Base-by-base conservation (phyloP, 2,329 filamentous ascomycete genomes). In the Botrytis pseudocinerea region DNA sequence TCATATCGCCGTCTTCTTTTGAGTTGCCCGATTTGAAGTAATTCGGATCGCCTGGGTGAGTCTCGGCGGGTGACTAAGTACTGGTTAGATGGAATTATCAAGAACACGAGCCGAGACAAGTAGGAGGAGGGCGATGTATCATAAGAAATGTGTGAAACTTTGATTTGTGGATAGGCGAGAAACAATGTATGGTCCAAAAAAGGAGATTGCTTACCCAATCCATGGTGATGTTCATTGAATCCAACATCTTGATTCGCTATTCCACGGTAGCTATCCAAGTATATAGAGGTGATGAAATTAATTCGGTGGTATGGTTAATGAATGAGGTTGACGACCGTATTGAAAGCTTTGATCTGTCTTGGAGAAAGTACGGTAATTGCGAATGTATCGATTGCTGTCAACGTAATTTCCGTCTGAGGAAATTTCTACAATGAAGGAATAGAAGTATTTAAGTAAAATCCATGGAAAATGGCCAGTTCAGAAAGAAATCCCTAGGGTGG, bases 1-100 rank as follows among this genome's bases (percentile, higher is more conserved):
- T 7, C n/a, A 7, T 9, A 7, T 57, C 14, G 7, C 6, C 1
- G 3, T 2, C 14, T 57, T 57, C n/a, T 0, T 6, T 28, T 8
- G 7, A 28, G 14, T 28, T n/a, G 14, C 16, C n/a, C 51, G n/a
- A 16, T 9, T 16, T 2, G 8, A 18, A 32, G 51, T 8, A 6
- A 16, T 28, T 8, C 1, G 1, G 14, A 57, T 28, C n/a, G 1
- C 51, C 51, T 28, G 14, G 2, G n/a, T 1, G 14, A 18, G 51
- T 7, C 51, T 57, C 14, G 51, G 51, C 16, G 51, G n/a, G n/a
- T 28, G 51, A 28, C 51, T 28, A 57, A 9, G 16, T 0, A 18
- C 16, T 18, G 14, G n/a, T 57, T 28, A 57, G n/a, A 16, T 57
- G 9, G 12, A 2, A 32, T 32, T 28, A 3, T 57, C 28, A 0